Conservation (phyloP, 2,329 filamentous ascomycete genomes). For the Rutstroemia sp. region DNA sequence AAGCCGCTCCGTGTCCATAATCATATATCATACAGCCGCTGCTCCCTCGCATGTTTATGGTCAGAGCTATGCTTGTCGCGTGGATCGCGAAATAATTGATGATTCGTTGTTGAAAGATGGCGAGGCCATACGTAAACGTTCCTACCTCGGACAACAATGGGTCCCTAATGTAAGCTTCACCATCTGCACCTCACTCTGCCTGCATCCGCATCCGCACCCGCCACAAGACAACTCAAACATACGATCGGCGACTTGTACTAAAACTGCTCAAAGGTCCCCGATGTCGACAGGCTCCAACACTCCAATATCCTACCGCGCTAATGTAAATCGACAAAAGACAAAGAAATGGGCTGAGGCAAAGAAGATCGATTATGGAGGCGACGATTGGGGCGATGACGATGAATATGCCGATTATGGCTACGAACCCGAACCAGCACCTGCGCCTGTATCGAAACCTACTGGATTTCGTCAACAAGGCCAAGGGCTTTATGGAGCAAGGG, state of each 20-base stretch:
- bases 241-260: constrained; percentile 4
- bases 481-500: constrained; percentile 16
- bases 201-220: background rate
- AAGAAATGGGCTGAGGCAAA: constrained; percentile 94
- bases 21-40: background rate
- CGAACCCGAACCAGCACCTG: constrained; percentile 31
- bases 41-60: background rate
- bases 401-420: constrained; percentile 42
- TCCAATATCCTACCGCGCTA: constrained; percentile 58
- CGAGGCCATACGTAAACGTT: constrained; percentile 22
- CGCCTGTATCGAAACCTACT: constrained; percentile 30
- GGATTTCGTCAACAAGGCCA: constrained; percentile 38
- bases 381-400: constrained; percentile 79
- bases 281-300: constrained; percentile 12
- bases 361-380: constrained; percentile 78
- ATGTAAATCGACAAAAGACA: constrained; percentile 83
- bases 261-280: constrained; percentile 17
- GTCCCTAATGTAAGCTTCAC: constrained; percentile 4
- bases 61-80: constrained; percentile 5
- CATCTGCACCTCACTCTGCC: too few relatives aligned
- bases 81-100: constrained; percentile 7
- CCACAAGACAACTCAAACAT: background rate
- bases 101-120: constrained; percentile 21
- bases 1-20: background rate
- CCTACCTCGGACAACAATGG: constrained; percentile 12